These are phyloP conservation scores for Vitis rupestris DNA, from an alignment of 164 flowering plant species.

Conservation along the genomic window DNA sequence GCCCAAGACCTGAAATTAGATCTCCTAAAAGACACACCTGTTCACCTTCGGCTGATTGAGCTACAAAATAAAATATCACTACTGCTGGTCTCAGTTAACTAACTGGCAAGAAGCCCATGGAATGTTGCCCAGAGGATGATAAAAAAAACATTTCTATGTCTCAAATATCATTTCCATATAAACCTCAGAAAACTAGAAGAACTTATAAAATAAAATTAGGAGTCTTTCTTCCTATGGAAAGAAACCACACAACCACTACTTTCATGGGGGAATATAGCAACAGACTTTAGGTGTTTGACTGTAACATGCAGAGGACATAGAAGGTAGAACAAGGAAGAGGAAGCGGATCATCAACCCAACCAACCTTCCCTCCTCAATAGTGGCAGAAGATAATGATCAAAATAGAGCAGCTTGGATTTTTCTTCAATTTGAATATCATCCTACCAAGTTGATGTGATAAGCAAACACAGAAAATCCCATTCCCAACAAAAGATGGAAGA, in stretches of 20 bases:
- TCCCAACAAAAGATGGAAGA: constrained; percentile 10
- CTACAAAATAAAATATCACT: constrained; percentile 1
- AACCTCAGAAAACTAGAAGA: not conserved
- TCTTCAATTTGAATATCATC: not conserved
- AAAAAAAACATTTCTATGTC: not conserved
- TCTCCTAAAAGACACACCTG: not conserved
- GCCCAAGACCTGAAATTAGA: not conserved
- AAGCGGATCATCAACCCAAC: too few species aligned
- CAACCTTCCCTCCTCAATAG: too few species aligned
- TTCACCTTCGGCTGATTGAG: constrained; percentile 5
- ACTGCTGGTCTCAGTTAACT: constrained; percentile 7
- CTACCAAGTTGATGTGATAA: not conserved
- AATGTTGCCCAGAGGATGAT: constrained; percentile 6
- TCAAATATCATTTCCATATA: not conserved
- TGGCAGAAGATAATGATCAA: too few species aligned
- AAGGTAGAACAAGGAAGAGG: not conserved
- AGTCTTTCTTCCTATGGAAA: too few species aligned
- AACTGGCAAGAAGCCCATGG: constrained; percentile 9
- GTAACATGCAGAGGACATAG: not conserved
- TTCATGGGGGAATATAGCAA: not conserved
- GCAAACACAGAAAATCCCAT: not conserved
- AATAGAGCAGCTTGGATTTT: not conserved
- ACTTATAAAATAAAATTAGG: too few species aligned
- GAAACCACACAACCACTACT: too few species aligned
- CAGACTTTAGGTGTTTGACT: not conserved